Evolutionary conservation across 225 moss, liverwort and hornwort species (phyloP).

Genomic region (Sphagnum contortum): DNA sequence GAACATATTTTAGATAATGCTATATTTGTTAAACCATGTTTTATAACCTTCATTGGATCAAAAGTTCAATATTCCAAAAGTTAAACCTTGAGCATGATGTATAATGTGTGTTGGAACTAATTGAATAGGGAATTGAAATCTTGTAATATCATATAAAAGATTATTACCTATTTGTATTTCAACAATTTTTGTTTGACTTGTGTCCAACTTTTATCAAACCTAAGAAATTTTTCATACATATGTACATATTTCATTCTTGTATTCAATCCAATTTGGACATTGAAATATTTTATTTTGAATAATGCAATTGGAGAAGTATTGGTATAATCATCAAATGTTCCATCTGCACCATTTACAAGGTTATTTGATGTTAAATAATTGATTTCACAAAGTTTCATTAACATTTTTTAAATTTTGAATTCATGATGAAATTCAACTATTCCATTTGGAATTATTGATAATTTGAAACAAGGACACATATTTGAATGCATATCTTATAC

Average conservation of each 20-base stretch:
- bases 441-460: background rate
- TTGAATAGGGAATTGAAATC: background rate
- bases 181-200: no score
- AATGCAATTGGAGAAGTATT: background rate
- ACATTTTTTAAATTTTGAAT: background rate
- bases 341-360: background rate
- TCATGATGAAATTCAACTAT: background rate
- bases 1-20: no score
- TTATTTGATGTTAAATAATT: background rate
- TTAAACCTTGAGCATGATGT: background rate
- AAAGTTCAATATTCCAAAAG: background rate
- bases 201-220: no score
- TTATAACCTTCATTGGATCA: background rate
- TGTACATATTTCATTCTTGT: background rate
- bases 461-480: no score
- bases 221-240: background rate
- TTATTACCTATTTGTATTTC: background rate
- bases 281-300: background rate
- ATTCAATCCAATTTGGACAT: no score
- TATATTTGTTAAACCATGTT: background rate
- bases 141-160: background rate
- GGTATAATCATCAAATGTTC: background rate
- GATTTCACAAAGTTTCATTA: background rate
- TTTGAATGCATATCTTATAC: no score
- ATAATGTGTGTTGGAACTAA: background rate